phyloP scores from a whole-genome alignment of 345 rosid species.

The Excoecaria agallocha region DNA sequence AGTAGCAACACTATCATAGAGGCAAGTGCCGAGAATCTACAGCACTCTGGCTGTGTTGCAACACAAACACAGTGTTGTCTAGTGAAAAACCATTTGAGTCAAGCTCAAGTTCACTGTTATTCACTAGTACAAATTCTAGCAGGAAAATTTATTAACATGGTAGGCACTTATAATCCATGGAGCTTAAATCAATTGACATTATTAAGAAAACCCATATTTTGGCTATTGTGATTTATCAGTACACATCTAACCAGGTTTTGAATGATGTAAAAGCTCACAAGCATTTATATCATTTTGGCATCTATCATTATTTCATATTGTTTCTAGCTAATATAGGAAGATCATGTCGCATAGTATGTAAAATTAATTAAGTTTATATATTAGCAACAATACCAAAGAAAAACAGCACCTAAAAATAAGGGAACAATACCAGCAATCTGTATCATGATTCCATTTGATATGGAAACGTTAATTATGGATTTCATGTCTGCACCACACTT shows the following conservation, averaged over 20 bases:
- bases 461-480: too few relatives aligned
- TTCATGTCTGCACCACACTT: too few relatives aligned
- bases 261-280: not conserved
- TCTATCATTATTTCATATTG: not conserved
- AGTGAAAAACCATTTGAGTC: too few relatives aligned
- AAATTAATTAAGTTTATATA: not conserved
- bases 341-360: not conserved
- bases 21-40: too few relatives aligned
- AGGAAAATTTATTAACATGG: not conserved
- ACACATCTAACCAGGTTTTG: not conserved
- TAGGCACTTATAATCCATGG: not conserved
- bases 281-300: too few relatives aligned
- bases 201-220: not conserved
- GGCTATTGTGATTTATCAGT: not conserved
- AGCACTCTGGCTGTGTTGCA: too few relatives aligned
- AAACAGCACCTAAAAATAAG: not conserved
- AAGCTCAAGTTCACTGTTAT: too few relatives aligned
- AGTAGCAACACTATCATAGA: too few relatives aligned
- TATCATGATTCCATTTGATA: too few relatives aligned
- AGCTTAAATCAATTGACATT: not conserved
- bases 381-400: not conserved
- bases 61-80: too few relatives aligned
- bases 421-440: not conserved
- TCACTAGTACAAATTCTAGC: not conserved
- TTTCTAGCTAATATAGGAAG: not conserved